phyloP scores from a whole-genome alignment of 202 grass and related monocot genomes.

The Panicum virgatum region DNA sequence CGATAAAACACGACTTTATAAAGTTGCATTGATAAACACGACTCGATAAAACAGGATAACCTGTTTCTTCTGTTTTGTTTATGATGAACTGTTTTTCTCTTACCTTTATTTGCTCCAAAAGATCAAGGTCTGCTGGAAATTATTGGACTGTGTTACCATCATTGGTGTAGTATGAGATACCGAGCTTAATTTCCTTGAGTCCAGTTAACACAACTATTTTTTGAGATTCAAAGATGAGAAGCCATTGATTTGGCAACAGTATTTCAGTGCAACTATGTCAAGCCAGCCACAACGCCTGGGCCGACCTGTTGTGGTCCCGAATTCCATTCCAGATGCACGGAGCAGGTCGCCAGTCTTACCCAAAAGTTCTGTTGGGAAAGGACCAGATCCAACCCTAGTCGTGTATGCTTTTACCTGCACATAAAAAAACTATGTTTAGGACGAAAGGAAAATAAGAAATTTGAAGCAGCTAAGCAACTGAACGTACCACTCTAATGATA shows the following conservation, averaged over 20 bases:
- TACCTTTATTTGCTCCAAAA: constrained; percentile 75
- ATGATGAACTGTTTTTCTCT: neutral
- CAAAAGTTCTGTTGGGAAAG: constrained; percentile 88
- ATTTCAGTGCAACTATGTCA: constrained; percentile 84
- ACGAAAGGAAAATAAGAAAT: neutral
- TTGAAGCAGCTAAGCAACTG: constrained; percentile 6
- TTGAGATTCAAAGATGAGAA: constrained; percentile 92
- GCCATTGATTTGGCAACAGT: constrained; percentile 85
- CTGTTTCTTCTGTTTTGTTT: neutral
- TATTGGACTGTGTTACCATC: constrained; percentile 54
- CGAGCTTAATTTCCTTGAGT: constrained; percentile 77
- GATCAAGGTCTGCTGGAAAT: constrained; percentile 64
- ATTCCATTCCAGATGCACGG: constrained; percentile 77
- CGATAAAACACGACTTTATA: too few species aligned
- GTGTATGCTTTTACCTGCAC: constrained; percentile 95
- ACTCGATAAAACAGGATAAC: neutral
- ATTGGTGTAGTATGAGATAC: constrained; percentile 56
- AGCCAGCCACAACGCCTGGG: constrained; percentile 95
- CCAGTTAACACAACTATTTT: constrained; percentile 84
- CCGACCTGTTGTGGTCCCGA: constrained; percentile 86
- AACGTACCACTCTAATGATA: constrained; percentile 83
- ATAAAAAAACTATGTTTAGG: constrained; percentile 22
- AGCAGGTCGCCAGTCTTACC: constrained; percentile 73
- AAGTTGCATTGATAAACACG: neutral
- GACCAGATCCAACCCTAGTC: constrained; percentile 88